Percentiles rank a stretch among this genome's conserved stretches.
phyloP scores from a whole-genome alignment of 148 eudicot genomes.

The Persicaria maculosa region DNA sequence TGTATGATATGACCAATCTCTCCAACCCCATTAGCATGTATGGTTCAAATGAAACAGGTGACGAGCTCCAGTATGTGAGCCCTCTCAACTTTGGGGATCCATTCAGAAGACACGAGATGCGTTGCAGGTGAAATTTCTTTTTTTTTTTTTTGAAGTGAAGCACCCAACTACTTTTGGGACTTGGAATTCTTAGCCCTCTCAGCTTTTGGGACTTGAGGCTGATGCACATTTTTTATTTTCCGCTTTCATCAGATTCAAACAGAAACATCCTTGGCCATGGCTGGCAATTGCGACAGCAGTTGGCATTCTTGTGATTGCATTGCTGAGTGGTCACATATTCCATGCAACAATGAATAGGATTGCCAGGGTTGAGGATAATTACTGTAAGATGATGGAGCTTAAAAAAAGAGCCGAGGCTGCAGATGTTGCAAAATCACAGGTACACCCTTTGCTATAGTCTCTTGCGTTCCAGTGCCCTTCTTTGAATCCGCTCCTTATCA shows the following conservation, averaged over 20 bases:
- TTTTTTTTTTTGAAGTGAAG: neutral
- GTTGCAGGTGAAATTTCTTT: conserved; percentile 52
- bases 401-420: conserved; percentile 90
- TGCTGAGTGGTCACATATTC: conserved; percentile 68
- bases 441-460: conserved; percentile 12
- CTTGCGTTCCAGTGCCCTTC: neutral
- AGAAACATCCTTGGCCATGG: conserved; percentile 84
- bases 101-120: conserved; percentile 86
- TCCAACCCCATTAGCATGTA: conserved; percentile 89
- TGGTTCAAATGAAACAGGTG: conserved; percentile 47
- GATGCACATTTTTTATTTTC: neutral
- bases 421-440: conserved; percentile 94
- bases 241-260: conserved; percentile 64
- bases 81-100: conserved; percentile 89
- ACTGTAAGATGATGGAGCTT: conserved; percentile 63
- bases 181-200: neutral
- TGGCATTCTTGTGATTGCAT: conserved; percentile 62
- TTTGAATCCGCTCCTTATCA: neutral
- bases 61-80: conserved; percentile 60
- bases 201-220: neutral
- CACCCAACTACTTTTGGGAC: neutral
- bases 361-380: conserved; percentile 83
- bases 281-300: conserved; percentile 43
- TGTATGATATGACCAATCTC: conserved; percentile 68
- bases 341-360: conserved; percentile 74